These are phyloP conservation scores for Peniophora sp. DNA, from an alignment of 1,284 basidiomycete genomes.

Conservation along the genomic window DNA sequence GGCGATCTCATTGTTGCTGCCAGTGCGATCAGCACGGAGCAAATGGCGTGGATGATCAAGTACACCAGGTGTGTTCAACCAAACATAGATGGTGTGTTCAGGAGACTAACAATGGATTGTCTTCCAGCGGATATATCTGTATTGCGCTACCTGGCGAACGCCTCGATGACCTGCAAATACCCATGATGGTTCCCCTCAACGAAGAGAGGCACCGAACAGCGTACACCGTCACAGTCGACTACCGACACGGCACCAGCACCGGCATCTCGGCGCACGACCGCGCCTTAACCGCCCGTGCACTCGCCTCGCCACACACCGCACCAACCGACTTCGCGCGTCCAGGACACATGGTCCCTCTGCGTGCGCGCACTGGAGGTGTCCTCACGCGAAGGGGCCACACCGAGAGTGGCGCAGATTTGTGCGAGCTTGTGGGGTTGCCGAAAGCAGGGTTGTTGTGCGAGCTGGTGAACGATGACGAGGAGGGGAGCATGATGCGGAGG, in stretches of 20 bases:
- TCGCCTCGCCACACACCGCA: constrained; percentile 53
- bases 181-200: constrained; percentile 91
- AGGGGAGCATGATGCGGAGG: constrained; percentile 91
- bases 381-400: constrained; percentile 88
- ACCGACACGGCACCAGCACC: constrained; percentile 84
- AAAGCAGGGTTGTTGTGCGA: constrained; percentile 89
- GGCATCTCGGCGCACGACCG: constrained; percentile 97
- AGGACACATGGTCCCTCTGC: constrained; percentile 92
- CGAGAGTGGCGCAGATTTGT: constrained; percentile 86
- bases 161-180: constrained; percentile 77
- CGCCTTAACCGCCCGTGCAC: constrained; percentile 76
- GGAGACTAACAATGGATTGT: background rate
- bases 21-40: constrained; percentile 78
- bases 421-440: constrained; percentile 70
- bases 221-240: constrained; percentile 96
- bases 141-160: constrained; percentile 75
- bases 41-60: constrained; percentile 99
- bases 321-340: constrained; percentile 86
- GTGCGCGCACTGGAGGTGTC: constrained; percentile 82
- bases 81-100: background rate
- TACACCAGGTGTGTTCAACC: constrained; percentile 74
- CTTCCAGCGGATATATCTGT: constrained; percentile 86
- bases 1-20: constrained; percentile 89
- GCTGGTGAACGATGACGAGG: constrained; percentile 86
- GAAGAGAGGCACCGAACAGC: constrained; percentile 91